Evolutionary conservation across 805 yeast genomes (phyloP), one percentile per base, ranked within the genome.

Genomic region (Teunomyces stri): DNA sequence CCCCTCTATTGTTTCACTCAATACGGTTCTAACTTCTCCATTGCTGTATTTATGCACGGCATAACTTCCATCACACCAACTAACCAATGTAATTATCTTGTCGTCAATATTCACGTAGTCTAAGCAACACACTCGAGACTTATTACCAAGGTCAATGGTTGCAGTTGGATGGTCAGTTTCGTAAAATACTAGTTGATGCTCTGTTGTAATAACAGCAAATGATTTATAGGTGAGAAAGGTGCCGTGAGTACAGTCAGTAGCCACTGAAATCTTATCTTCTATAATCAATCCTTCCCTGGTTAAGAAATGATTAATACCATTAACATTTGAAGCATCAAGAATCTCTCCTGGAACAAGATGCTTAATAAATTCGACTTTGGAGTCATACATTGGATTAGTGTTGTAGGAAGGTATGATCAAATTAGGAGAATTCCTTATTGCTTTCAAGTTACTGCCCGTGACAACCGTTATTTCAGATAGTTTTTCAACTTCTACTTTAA

Each of bases 51-150:
- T 20, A 21, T 12, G 9, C 9, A 37, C 29, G 12, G 29, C 6
- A 37, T 37, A 37, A 37, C 40, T 37, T 21, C 40, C 40, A 21
- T 37, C 40, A 13, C 43, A 40, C 34, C 43, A 27, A 10, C 34
- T 16, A 6, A 40, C 11, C 22, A 40, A 40, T 5, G 22, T 22
- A 13, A 21, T 25, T 25, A 9, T 7, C 27, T 25, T 25, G 27
- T 25, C 11, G 27, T 25, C 11, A 3, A 25, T 25, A 7, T 2
- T 11, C 10, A 25, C 27, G 27, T 25, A 25, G 27, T 25, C 27
- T 25, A 25, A 25, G 27, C 27, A 6, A 9, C 40, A 20, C 5
- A 22, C 22, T 22, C n/a, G 18, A n/a, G 28, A 21, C 28, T 20
- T 37, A n/a, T 37, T 21, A 20, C 3, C 40, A n/a, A 37, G 40